Base-by-base conservation (phyloP, 257 asterid species). In the Plantago elongata region DNA sequence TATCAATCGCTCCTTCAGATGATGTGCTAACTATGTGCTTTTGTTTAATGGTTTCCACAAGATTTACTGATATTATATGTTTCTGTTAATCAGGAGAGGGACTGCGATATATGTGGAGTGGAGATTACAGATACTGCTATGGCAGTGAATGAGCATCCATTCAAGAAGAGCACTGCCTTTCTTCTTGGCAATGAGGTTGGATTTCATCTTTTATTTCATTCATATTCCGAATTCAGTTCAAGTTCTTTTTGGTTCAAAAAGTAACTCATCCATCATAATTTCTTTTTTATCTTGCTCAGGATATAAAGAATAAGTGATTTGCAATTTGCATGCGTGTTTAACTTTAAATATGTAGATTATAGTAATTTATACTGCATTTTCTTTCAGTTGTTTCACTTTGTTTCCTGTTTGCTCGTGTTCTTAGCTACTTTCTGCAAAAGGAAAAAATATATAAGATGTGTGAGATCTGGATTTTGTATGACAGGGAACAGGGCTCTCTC, bases 151-250 rank as follows among this genome's bases (percentile, higher is more conserved):
- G 79, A 77, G 54, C 97, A 89, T 72, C 99, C 97, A 60, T 93
- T 93, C 81, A 80, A 75, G 71, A 93, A 78, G 78, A 89, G 86
- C 73, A 89, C 99, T 29, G 97, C 95, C 22, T 93, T 93, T 78
- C 92, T 93, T 59, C 94, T 93, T 27, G 99, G 99, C 55, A 93
- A 89, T 58, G 99, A 93, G 99, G 99, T 93, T 69, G 3, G 54
- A 67, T 29, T 52, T 52, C 14, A 9, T 18, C 0, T n/a, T 50
- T 51, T 29, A 5, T 30, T 48, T 70, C 49, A 38, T 49, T 56
- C 13, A 13, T 29, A 55, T 52, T 16, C 54, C n/a, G 57, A 51
- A 13, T 40, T 13, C 45, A 12, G 29, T 49, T 37, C 14, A 48
- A 27, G 14, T 27, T 40, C 40, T 27, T 45, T 67, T 15, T 18